Percentiles rank a stretch among this genome's conserved stretches.
Evolutionary conservation across 2,329 filamentous ascomycete genomes (phyloP).

Genomic region (Colletotrichum cereale): DNA sequence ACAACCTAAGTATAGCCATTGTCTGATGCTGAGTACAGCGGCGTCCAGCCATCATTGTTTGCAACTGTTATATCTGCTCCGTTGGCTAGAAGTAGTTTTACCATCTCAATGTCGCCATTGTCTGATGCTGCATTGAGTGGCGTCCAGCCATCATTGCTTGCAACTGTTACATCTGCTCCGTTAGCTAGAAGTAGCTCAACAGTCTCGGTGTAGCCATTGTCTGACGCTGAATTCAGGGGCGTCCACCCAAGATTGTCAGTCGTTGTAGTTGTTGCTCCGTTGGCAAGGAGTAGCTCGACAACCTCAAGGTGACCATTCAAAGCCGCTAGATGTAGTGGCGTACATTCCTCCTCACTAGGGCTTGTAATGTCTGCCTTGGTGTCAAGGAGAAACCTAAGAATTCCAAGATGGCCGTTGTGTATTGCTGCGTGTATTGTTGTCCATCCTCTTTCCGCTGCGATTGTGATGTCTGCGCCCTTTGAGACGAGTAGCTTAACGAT

Average conservation of each 20-base stretch:
- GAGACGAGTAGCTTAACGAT: neutral
- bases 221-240: conserved; percentile 30
- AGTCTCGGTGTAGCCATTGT: conserved; percentile 20
- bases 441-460: neutral
- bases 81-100: neutral
- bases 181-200: conserved; percentile 24
- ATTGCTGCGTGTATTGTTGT: conserved; percentile 6
- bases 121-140: neutral
- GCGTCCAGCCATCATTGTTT: too few species aligned
- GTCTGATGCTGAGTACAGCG: conserved; percentile 28
- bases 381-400: neutral
- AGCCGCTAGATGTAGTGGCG: neutral
- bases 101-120: neutral
- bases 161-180: too few species aligned
- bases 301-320: neutral
- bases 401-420: neutral
- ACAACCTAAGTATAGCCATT: conserved; percentile 24
- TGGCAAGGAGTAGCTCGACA: neutral
- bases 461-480: neutral
- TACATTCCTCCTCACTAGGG: neutral
- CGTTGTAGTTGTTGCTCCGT: too few species aligned
- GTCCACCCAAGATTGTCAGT: too few species aligned
- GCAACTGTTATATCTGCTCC: too few species aligned
- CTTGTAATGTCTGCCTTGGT: neutral
- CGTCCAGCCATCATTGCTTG: too few species aligned